These are phyloP conservation scores for Aspergillus taichungensis DNA, from an alignment of 495 filamentous ascomycete species.

Conservation along the genomic window DNA sequence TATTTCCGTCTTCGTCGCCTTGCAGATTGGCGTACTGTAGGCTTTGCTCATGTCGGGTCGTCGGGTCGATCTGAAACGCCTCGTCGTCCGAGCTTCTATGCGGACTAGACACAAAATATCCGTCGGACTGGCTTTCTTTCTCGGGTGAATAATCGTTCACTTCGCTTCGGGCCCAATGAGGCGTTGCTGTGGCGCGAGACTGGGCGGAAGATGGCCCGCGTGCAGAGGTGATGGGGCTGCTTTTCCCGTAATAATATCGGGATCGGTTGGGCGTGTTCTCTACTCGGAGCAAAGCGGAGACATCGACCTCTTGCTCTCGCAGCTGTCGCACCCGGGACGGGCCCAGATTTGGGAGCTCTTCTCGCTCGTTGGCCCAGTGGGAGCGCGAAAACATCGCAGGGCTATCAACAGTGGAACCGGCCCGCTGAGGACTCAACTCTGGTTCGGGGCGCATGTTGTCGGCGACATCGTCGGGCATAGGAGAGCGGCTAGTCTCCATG, in stretches of 20 bases:
- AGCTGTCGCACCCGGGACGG: slow-evolving; percentile 29
- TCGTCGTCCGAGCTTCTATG: slow-evolving; percentile 16
- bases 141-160: slow-evolving; percentile 4
- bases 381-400: slow-evolving; percentile 20
- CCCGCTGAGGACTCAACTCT: slow-evolving; percentile 10
- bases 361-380: slow-evolving; percentile 21
- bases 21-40: slow-evolving; percentile 5
- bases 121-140: slow-evolving; percentile 5
- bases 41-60: slow-evolving; percentile 12
- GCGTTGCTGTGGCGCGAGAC: slow-evolving; percentile 4
- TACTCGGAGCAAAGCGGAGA: slow-evolving; percentile 24
- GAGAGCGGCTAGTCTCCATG: slow-evolving; percentile 17
- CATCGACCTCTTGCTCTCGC: slow-evolving; percentile 32
- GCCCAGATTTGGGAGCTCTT: slow-evolving; percentile 19
- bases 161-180: not conserved
- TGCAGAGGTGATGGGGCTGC: slow-evolving; percentile 22
- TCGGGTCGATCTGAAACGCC: slow-evolving; percentile 18
- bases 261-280: slow-evolving; percentile 34
- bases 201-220: slow-evolving; percentile 11
- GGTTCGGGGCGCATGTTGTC: slow-evolving; percentile 5
- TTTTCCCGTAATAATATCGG: slow-evolving; percentile 34
- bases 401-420: slow-evolving; percentile 6
- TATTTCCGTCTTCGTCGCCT: slow-evolving; percentile 10
- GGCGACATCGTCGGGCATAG: slow-evolving; percentile 1
- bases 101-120: slow-evolving; percentile 17